Evolutionary conservation across 2,329 filamentous ascomycete genomes (phyloP), one percentile per base, ranked within the genome.

Genomic region (Aspergillus transmontanensis): DNA sequence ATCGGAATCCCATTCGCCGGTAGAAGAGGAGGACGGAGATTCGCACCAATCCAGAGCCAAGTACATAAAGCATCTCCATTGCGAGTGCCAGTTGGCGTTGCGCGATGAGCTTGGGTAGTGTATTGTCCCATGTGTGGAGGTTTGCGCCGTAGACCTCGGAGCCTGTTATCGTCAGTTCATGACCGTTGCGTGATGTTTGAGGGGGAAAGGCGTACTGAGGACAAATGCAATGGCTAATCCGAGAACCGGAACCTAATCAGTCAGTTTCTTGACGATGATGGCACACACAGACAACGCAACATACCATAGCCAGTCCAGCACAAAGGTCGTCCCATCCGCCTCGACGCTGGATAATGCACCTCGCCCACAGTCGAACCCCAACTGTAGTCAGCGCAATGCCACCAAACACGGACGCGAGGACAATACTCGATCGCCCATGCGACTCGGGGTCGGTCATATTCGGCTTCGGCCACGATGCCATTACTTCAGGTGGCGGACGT

Each of bases 81-180:
- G 43, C 39, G 21, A 58, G 41, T 14, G 60, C 60, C 1, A 62
- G 6, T 14, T 64, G 57, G 11, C 62, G 62, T 21, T 60, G 53
- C 3, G 30, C 32, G 30, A 64, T 21, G 1, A 64, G 58, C 3
- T 23, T 21, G 7, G 62, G 28, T 0, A 64, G 36, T 2, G 28
- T 26, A 41, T 55, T 61, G 58, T 64, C 62, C 62, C 62, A 64
- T 4, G 48, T 46, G 41, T 64, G 62, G 26, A 61, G 39, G 23
- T 58, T 64, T 41, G 57, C 54, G 45, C 62, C 39, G 32, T 60
- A 51, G 19, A 55, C 45, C 3, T 46, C 61, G 45, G 26, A 39
- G 34, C 28, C 51, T 56, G 7, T 6, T 1, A 1, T 1, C 12
- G 39, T 55, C 16, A 41, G 28, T 2, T 32, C 23, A 3, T 51